Conservation (phyloP, 2,329 filamentous ascomycete species). For the Balansia obtecta region DNA sequence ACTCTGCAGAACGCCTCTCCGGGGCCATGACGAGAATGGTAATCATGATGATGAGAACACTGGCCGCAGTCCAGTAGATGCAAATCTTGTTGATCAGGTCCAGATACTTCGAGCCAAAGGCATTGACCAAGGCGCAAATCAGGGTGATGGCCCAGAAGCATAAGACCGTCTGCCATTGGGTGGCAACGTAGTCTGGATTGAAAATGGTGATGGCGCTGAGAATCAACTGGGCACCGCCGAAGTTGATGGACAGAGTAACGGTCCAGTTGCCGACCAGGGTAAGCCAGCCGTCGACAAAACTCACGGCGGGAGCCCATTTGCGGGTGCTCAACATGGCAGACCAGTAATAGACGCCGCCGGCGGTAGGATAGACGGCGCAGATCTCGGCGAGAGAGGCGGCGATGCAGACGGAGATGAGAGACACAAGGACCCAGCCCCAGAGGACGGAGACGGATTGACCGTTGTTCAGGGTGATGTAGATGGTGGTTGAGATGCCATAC, state of each 20-base stretch:
- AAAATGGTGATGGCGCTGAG: constrained; percentile 56
- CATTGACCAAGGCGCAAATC: constrained; percentile 53
- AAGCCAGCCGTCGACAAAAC: constrained; percentile 65
- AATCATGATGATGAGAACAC: constrained; percentile 59
- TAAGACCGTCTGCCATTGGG: constrained; percentile 62
- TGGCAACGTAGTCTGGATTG: constrained; percentile 43
- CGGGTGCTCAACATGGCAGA: constrained; percentile 53
- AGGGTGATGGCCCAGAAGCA: constrained; percentile 59
- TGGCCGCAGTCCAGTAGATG: constrained; percentile 60
- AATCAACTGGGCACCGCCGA: constrained; percentile 57
- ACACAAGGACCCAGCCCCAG: constrained; percentile 54
- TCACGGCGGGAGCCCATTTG: constrained; percentile 48
- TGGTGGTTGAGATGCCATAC: constrained; percentile 35
- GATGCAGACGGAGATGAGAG: constrained; percentile 59
- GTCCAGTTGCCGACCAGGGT: constrained; percentile 62
- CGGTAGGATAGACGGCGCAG: constrained; percentile 50
- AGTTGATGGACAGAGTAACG: constrained; percentile 57
- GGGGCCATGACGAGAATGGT: constrained; percentile 54
- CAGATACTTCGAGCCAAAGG: constrained; percentile 45
- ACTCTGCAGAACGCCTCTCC: constrained; percentile 48
- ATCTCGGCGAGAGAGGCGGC: constrained; percentile 63
- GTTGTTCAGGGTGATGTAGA: constrained; percentile 46
- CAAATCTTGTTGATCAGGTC: constrained; percentile 58
- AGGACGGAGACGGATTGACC: constrained; percentile 63
- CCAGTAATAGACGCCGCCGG: constrained; percentile 62